phyloP scores from a whole-genome alignment of 1,139 yeast genomes.

The Suhomyces ambrosiae region DNA sequence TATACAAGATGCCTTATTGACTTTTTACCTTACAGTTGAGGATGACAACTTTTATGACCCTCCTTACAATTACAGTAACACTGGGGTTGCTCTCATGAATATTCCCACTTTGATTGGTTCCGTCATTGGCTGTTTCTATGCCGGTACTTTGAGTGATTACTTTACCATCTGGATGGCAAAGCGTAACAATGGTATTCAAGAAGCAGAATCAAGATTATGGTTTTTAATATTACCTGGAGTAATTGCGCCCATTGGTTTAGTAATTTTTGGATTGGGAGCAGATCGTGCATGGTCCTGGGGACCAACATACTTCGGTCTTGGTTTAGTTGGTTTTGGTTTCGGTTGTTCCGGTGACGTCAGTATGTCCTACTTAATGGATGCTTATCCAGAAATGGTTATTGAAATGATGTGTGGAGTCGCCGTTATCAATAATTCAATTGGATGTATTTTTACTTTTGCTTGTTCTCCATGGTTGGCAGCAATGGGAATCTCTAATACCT shows the following conservation, averaged over 20 bases:
- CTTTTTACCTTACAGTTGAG: constrained; percentile 43
- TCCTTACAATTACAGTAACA: constrained; percentile 34
- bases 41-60: constrained; percentile 34
- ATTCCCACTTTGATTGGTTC: constrained; percentile 43
- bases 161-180: constrained; percentile 43
- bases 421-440: constrained; percentile 38
- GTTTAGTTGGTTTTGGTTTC: constrained; percentile 39
- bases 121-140: constrained; percentile 40
- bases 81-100: constrained; percentile 40
- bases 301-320: constrained; percentile 38
- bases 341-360: constrained; percentile 42
- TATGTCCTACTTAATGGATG: constrained; percentile 43
- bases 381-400: constrained; percentile 42
- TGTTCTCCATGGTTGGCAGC: constrained; percentile 41
- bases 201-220: constrained; percentile 40
- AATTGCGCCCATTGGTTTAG: constrained; percentile 38
- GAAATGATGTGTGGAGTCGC: constrained; percentile 43
- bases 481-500: constrained; percentile 37
- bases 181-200: constrained; percentile 38
- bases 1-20: constrained; percentile 39
- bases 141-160: constrained; percentile 41
- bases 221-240: constrained; percentile 39
- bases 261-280: constrained; percentile 41
- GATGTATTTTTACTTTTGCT: constrained; percentile 43
- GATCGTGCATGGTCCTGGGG: constrained; percentile 35